phyloP scores from a whole-genome alignment of 2,329 filamentous ascomycete species.

The Alternaria sp. region DNA sequence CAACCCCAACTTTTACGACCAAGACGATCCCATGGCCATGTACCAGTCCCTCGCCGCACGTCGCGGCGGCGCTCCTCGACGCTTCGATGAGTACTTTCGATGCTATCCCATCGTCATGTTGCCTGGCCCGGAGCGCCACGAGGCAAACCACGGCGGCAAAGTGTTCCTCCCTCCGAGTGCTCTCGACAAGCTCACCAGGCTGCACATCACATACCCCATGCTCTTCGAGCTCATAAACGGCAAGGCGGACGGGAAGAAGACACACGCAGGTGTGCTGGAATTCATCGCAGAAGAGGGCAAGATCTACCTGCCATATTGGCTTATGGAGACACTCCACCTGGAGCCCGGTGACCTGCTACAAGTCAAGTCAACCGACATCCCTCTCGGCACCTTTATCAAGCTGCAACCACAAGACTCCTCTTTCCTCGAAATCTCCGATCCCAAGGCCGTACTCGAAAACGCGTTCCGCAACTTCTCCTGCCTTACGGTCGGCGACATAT shows the following conservation, averaged over 20 bases:
- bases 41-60: slow-evolving; percentile 58
- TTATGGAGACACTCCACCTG: slow-evolving; percentile 90
- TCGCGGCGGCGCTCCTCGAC: slow-evolving; percentile 63
- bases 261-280: slow-evolving; percentile 93
- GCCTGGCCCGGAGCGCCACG: slow-evolving; percentile 83
- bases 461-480: slow-evolving; percentile 96
- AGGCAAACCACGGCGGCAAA: slow-evolving; percentile 96
- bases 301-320: slow-evolving; percentile 95
- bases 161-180: slow-evolving; percentile 96
- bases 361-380: slow-evolving; percentile 91
- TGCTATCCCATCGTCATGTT: slow-evolving; percentile 97
- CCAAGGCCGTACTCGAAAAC: slow-evolving; percentile 95
- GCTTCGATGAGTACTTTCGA: slow-evolving; percentile 98
- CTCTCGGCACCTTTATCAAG: slow-evolving; percentile 91
- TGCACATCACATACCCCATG: slow-evolving; percentile 97
- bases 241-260: slow-evolving; percentile 81
- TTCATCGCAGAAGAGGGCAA: slow-evolving; percentile 98
- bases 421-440: slow-evolving; percentile 96
- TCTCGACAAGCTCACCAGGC: slow-evolving; percentile 91
- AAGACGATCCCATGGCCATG: slow-evolving; percentile 61
- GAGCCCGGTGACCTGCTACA: slow-evolving; percentile 95
- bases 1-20: slow-evolving; percentile 57
- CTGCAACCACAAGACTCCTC: slow-evolving; percentile 91
- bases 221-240: slow-evolving; percentile 96
- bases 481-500: slow-evolving; percentile 89